These are phyloP conservation scores for Noccaea bulbosa DNA, from an alignment of 345 rosid species.

Conservation along the genomic window DNA sequence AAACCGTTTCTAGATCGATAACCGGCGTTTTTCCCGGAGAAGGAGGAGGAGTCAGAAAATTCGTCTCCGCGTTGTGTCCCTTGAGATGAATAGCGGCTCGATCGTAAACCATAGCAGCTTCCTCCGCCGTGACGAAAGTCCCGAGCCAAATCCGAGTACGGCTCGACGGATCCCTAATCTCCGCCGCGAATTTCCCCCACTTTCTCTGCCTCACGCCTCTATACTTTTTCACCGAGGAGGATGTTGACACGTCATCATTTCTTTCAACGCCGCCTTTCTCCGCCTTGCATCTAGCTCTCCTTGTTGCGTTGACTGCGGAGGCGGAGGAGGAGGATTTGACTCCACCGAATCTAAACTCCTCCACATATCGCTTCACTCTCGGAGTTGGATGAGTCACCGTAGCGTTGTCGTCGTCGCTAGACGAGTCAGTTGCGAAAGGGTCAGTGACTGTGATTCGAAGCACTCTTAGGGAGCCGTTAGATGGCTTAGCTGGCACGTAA, in stretches of 20 bases:
- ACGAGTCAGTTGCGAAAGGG: conserved; percentile 44
- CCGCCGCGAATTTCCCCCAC: conserved; percentile 95
- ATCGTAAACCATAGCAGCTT: conserved; percentile 80
- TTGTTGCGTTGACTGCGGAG: not conserved
- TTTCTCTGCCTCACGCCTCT: conserved; percentile 75
- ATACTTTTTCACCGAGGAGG: conserved; percentile 18
- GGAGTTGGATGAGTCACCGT: not conserved
- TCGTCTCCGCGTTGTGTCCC: conserved; percentile 67
- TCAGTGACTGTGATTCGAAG: conserved; percentile 37
- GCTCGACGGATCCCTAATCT: conserved; percentile 88
- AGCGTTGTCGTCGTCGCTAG: conserved; percentile 39
- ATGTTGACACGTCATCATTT: conserved; percentile 20
- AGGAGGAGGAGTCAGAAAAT: conserved; percentile 53
- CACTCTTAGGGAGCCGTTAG: conserved; percentile 22
- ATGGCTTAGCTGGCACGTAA: conserved; percentile 6
- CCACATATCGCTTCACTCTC: conserved; percentile 38
- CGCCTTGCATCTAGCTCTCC: conserved; percentile 7
- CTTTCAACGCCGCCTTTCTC: conserved; percentile 1
- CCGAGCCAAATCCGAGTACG: conserved; percentile 87
- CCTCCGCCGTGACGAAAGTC: conserved; percentile 81
- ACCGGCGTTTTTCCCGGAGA: conserved; percentile 10
- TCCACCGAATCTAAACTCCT: conserved; percentile 33
- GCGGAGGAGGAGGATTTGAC: not conserved
- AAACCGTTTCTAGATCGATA: conserved; percentile 41
- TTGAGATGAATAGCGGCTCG: conserved; percentile 61